Evolutionary conservation across 441 rosid genomes (phyloP).

Genomic region (Mallotus japonicus): DNA sequence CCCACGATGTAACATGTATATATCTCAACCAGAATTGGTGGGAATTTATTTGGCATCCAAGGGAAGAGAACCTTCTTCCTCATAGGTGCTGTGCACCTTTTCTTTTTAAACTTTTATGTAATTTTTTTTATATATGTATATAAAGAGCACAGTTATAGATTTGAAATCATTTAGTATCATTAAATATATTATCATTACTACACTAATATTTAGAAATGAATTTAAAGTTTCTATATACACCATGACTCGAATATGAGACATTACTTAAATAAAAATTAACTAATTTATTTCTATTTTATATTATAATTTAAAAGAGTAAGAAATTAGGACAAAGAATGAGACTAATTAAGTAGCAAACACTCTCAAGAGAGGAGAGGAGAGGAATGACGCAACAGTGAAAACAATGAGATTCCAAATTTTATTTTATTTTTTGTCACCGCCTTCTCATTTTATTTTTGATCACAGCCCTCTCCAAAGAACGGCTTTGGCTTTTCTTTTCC

Average conservation of each 20-base stretch:
- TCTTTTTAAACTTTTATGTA: background rate
- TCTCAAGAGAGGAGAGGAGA: constrained; percentile 2
- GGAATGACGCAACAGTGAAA: constrained; percentile 34
- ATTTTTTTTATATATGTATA: too few species aligned
- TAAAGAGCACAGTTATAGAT: background rate
- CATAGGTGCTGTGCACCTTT: background rate
- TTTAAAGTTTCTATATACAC: too few species aligned
- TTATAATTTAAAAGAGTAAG: too few species aligned
- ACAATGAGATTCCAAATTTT: constrained; percentile 22
- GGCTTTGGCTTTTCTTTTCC: constrained; percentile 30
- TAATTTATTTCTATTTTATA: background rate
- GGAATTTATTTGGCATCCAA: constrained; percentile 28
- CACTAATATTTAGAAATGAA: too few species aligned
- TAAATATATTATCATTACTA: too few species aligned
- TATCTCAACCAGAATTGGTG: constrained; percentile 21
- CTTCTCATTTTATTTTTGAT: background rate
- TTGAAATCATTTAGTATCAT: background rate
- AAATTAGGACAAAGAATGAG: constrained; percentile 13
- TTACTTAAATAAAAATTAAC: too few species aligned
- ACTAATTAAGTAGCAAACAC: background rate
- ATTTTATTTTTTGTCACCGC: constrained; percentile 1
- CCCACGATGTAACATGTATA: constrained; percentile 2
- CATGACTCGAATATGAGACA: too few species aligned
- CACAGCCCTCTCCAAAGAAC: constrained; percentile 18
- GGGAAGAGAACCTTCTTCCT: constrained; percentile 21